Evolutionary conservation across 2,329 filamentous ascomycete species (phyloP).

Genomic region (Arachnopeziza araneosa): DNA sequence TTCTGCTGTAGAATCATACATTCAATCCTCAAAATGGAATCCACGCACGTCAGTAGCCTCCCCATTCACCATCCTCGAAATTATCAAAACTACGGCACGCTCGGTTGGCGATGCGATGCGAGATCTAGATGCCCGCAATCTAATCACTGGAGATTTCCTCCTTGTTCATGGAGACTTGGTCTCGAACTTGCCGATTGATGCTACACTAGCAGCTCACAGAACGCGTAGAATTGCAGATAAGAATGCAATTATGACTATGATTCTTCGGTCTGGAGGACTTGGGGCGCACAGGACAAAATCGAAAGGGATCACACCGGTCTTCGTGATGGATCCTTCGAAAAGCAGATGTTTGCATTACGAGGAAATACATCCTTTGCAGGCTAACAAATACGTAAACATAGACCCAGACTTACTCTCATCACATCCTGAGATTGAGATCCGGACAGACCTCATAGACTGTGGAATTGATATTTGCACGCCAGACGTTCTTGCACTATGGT

Average conservation of each 20-base stretch:
- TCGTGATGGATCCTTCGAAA: conserved; percentile 76
- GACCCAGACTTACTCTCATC: conserved; percentile 74
- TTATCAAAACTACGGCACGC: conserved; percentile 77
- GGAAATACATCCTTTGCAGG: conserved; percentile 69
- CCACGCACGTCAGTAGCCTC: conserved; percentile 51
- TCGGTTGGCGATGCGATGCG: conserved; percentile 93
- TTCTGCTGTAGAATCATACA: conserved; percentile 80
- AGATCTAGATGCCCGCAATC: conserved; percentile 78
- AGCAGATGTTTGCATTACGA: conserved; percentile 90
- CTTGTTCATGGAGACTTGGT: conserved; percentile 90
- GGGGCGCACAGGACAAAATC: conserved; percentile 69
- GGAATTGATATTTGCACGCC: conserved; percentile 97
- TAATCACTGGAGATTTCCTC: conserved; percentile 87
- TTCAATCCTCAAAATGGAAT: conserved; percentile 72
- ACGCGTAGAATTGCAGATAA: conserved; percentile 77
- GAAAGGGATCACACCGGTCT: conserved; percentile 70
- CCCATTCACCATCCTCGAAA: conserved; percentile 74
- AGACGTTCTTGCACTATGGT: conserved; percentile 91
- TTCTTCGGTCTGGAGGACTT: conserved; percentile 71
- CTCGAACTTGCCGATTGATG: conserved; percentile 80
- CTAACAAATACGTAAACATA: conserved; percentile 61
- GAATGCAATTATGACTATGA: conserved; percentile 96
- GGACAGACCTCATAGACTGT: conserved; percentile 85
- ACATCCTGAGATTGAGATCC: conserved; percentile 70
- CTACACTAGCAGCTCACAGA: conserved; percentile 71